Percentiles rank a stretch among this genome's conserved stretches.
Evolutionary conservation across 371 early-diverging fungal species (phyloP).

Genomic region (Actinomortierella ambigua): DNA sequence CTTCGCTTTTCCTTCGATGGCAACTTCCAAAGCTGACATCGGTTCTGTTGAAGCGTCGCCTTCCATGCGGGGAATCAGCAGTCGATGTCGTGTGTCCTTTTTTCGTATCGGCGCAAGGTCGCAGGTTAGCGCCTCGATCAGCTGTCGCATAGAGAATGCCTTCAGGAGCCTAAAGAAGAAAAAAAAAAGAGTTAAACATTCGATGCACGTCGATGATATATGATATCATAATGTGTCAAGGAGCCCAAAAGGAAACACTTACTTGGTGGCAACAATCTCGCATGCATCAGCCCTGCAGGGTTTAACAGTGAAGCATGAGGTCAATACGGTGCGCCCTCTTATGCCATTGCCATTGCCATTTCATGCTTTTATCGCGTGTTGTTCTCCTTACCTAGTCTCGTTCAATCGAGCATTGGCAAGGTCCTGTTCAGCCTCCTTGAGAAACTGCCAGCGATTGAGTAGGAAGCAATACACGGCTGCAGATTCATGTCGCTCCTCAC

Average conservation of each 20-base stretch:
- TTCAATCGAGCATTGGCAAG: constrained; percentile 43
- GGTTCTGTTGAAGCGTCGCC: constrained; percentile 38
- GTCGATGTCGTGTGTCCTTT: constrained; percentile 35
- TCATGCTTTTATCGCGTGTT: too few species aligned
- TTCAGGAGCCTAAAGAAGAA: constrained; percentile 28
- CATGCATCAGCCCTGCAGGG: constrained; percentile 44
- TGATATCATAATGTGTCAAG: too few species aligned
- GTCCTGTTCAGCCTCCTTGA: constrained; percentile 39
- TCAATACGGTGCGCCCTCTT: too few species aligned
- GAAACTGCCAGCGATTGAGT: constrained; percentile 42
- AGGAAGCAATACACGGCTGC: constrained; percentile 45
- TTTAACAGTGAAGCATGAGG: too few species aligned
- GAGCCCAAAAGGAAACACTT: too few species aligned
- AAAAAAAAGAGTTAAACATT: not conserved
- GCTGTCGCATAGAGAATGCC: constrained; percentile 37
- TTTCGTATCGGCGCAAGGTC: constrained; percentile 44
- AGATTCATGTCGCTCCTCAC: constrained; percentile 38
- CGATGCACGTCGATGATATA: not conserved
- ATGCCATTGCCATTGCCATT: too few species aligned
- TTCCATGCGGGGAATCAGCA: constrained; percentile 39
- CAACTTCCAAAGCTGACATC: constrained; percentile 47
- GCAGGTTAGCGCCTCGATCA: constrained; percentile 45
- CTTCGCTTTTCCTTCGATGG: constrained; percentile 46
- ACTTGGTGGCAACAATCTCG: constrained; percentile 49
- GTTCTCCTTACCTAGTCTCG: constrained; percentile 37